Evolutionary conservation across 169 alveolate genomes (phyloP), one percentile per base, ranked within the genome.

Genomic region (Cryptosporidium sp.): DNA sequence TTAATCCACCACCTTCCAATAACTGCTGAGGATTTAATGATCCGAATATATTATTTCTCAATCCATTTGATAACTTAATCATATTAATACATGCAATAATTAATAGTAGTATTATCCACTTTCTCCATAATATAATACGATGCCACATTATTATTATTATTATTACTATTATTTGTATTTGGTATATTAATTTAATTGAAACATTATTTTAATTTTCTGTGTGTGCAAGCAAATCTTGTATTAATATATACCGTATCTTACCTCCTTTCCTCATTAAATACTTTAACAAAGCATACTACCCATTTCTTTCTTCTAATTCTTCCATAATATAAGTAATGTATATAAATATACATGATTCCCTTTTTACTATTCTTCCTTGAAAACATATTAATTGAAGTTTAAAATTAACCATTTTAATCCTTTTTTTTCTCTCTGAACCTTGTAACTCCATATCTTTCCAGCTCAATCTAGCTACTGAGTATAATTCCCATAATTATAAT

Each of bases 11-110:
- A 45, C 14, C 14, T 45, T n/a, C 21, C 14, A 45, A 45, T 45
- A 45, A 41, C 12, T 45, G 67, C 10, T 55, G 62, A 8, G 71
- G 21, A 37, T 33, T 9, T 7, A 65, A 14, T n/a, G 26, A 4
- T 26, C 71, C 71, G 31, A 65, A 65, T 33, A 65, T 1, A 33
- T 65, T 65, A 37, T 65, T 65, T 31, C 71, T 65, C 31, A 65
- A 65, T 10, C 71, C 69, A 59, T 31, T 2, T 1, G 12, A 18
- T 23, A 26, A 55, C 4, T 45, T 4, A 14, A 55, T 26, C 37
- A 3, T 14, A 21, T 7, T 21, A n/a, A n/a, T 10, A 21, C 35
- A 55, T 10, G 7, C 67, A 55, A 55, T n/a, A 18, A 55, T 18
- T 3, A 21, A 21, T 55, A 55, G 10, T 55, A 55, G 6, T 55